phyloP scores from a whole-genome alignment of 2,329 filamentous ascomycete species.

The Penicillium sp. region DNA sequence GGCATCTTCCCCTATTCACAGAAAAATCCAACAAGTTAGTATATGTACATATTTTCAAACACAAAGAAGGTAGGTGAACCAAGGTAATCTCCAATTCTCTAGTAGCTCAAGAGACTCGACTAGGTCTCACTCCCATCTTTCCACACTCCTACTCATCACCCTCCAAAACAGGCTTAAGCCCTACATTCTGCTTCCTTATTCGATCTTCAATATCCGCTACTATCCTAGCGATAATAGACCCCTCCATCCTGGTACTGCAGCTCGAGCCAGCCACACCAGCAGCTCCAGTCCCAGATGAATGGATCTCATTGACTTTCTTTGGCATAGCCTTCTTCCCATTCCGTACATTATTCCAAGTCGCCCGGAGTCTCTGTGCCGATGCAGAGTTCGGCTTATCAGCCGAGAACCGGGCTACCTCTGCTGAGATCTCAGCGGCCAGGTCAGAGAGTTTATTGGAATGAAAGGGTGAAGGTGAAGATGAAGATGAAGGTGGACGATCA shows the following conservation, averaged over 20 bases:
- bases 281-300: background rate
- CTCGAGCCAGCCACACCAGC: background rate
- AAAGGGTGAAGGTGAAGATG: background rate
- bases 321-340: background rate
- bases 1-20: background rate
- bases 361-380: background rate
- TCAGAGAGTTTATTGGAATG: background rate
- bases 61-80: background rate
- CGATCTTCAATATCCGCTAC: conserved; percentile 2
- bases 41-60: background rate
- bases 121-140: background rate
- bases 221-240: conserved; percentile 1
- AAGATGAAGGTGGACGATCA: too few relatives aligned
- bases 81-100: background rate
- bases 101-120: background rate
- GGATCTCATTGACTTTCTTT: background rate
- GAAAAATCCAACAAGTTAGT: background rate
- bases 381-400: background rate
- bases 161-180: background rate
- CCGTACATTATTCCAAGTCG: background rate
- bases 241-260: background rate
- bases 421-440: background rate
- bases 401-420: background rate
- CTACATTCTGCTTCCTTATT: background rate
- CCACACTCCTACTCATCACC: background rate